phyloP scores from a whole-genome alignment of 306 rosid genomes.

The Lagenaria siceraria region DNA sequence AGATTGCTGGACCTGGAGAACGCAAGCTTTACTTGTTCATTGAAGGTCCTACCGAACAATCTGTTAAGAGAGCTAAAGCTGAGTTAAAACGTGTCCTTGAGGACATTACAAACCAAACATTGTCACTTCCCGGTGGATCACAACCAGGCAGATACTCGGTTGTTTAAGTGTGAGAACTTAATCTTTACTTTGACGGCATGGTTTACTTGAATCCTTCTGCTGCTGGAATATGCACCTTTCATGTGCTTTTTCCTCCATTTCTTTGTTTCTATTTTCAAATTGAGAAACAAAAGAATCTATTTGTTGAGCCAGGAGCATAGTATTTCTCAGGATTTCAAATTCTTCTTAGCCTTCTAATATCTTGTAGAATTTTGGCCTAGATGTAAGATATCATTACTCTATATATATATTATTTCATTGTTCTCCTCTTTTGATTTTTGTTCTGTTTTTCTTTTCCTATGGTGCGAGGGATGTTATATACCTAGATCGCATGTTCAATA shows the following conservation, averaged over 20 bases:
- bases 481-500: neutral
- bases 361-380: conserved; percentile 3
- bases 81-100: conserved; percentile 81
- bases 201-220: neutral
- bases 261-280: neutral
- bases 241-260: neutral
- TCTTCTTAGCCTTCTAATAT: neutral
- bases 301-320: neutral
- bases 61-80: conserved; percentile 87
- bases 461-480: neutral
- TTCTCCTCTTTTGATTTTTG: conserved; percentile 9
- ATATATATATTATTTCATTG: conserved; percentile 13
- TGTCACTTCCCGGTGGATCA: conserved; percentile 80
- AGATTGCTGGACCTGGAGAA: conserved; percentile 69
- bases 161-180: conserved; percentile 44
- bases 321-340: neutral
- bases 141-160: conserved; percentile 93
- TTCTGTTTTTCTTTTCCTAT: conserved; percentile 10
- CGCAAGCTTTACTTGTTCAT: conserved; percentile 90
- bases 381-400: conserved; percentile 11
- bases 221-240: conserved; percentile 1
- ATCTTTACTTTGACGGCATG: conserved; percentile 7
- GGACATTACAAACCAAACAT: conserved; percentile 75
- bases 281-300: neutral
- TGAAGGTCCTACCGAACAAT: conserved; percentile 84